Percentiles rank a stretch among this genome's conserved stretches.
These are phyloP conservation scores for Lachnellula willkommii DNA, from an alignment of 2,329 filamentous ascomycete species.

Conservation along the genomic window DNA sequence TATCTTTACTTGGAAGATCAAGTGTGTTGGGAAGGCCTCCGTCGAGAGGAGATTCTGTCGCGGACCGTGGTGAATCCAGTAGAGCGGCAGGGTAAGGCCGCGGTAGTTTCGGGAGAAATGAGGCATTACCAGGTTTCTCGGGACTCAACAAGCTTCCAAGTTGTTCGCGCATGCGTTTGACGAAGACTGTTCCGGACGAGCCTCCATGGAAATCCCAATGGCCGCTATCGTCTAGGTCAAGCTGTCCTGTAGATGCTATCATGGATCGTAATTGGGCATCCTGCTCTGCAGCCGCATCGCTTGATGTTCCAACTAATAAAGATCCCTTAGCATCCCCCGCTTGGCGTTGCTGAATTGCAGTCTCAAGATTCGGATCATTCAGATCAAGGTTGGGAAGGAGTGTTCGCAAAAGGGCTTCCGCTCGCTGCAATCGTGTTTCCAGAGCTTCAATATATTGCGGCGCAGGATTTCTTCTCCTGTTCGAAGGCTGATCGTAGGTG, in stretches of 20 bases:
- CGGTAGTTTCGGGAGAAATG: slow-evolving; percentile 51
- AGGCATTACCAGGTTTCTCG: slow-evolving; percentile 45
- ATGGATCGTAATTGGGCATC: slow-evolving; percentile 83
- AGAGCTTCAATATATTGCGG: slow-evolving; percentile 70
- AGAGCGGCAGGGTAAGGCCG: slow-evolving; percentile 54
- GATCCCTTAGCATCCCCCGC: slow-evolving; percentile 40
- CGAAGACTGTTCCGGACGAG: slow-evolving; percentile 85
- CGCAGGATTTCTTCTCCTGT: slow-evolving; percentile 64
- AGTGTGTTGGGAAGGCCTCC: slow-evolving; percentile 34
- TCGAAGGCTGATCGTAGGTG: slow-evolving; percentile 74
- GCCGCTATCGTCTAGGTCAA: slow-evolving; percentile 86
- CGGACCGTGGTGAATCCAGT: slow-evolving; percentile 29
- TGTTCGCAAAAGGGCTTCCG: slow-evolving; percentile 59
- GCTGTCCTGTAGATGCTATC: slow-evolving; percentile 85
- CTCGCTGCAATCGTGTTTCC: slow-evolving; percentile 62
- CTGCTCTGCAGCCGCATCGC: slow-evolving; percentile 36
- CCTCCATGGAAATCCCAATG: slow-evolving; percentile 94
- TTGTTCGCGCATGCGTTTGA: slow-evolving; percentile 80
- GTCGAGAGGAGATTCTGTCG: slow-evolving; percentile 29
- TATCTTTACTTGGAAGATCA: slow-evolving; percentile 64
- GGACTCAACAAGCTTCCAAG: slow-evolving; percentile 71
- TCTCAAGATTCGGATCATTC: slow-evolving; percentile 77
- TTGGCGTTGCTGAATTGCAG: slow-evolving; percentile 53
- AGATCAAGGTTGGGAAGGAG: slow-evolving; percentile 64
- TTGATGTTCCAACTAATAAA: slow-evolving; percentile 29